These are phyloP conservation scores for Cryptosporidium tyzzeri DNA, from an alignment of 169 alveolate species.

Conservation along the genomic window DNA sequence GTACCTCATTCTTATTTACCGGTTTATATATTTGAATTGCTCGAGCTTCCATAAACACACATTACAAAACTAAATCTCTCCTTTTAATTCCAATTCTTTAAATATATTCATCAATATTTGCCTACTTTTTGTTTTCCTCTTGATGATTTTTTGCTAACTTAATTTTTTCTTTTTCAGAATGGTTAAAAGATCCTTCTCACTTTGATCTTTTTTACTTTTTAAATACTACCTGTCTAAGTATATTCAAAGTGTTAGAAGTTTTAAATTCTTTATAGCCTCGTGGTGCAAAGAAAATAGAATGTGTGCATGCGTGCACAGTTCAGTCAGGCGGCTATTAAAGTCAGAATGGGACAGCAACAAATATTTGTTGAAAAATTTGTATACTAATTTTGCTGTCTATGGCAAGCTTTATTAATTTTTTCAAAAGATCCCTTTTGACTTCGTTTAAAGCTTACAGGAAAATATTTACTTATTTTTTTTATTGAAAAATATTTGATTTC, in stretches of 20 bases:
- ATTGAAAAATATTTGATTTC: too few relatives aligned
- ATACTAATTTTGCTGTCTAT: too few relatives aligned
- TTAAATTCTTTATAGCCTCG: slow-evolving; percentile 22
- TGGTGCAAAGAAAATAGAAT: slow-evolving; percentile 1
- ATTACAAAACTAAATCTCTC: slow-evolving; percentile 13
- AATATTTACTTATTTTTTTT: too few relatives aligned
- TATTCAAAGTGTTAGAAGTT: slow-evolving; percentile 65
- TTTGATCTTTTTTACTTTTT: background rate
- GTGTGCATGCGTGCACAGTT: slow-evolving; percentile 22
- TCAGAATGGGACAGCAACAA: background rate
- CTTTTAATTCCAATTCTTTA: background rate
- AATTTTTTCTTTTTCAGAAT: background rate
- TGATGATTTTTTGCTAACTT: background rate
- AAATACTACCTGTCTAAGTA: slow-evolving; percentile 62
- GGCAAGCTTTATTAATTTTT: background rate
- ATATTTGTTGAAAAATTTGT: background rate
- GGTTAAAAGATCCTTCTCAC: slow-evolving; percentile 1
- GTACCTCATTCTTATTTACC: slow-evolving; percentile 71
- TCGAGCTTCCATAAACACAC: slow-evolving; percentile 75
- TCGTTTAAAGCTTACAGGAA: background rate
- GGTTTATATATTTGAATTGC: slow-evolving; percentile 75
- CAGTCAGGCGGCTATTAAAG: background rate
- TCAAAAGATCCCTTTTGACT: too few relatives aligned
- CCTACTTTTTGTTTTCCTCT: slow-evolving; percentile 5
- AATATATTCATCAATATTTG: background rate